A percentile compares a stretch with the other conserved stretches of the same genome.
Evolutionary conservation across 306 rosid species (phyloP).

Genomic region (Neltuma alba): DNA sequence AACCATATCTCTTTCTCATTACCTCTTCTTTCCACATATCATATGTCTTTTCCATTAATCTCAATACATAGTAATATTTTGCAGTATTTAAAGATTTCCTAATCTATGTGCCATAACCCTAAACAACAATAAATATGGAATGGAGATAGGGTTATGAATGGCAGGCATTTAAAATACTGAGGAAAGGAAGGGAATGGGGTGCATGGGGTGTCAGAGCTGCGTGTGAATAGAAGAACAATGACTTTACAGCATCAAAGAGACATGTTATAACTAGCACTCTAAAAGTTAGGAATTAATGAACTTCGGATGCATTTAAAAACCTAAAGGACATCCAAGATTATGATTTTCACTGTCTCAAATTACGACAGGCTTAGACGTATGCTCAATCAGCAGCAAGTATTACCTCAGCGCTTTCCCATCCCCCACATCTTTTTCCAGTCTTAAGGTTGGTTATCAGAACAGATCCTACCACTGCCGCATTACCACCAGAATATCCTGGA

Average conservation of each 20-base stretch:
- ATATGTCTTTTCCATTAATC: not conserved
- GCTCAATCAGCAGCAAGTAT: slow-evolving; percentile 21
- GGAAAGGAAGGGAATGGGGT: not conserved
- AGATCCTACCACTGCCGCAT: slow-evolving; percentile 85
- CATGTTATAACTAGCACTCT: not conserved
- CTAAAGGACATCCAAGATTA: not conserved
- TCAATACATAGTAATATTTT: not conserved
- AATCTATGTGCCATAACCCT: not conserved
- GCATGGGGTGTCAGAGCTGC: not conserved
- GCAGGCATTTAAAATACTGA: not conserved
- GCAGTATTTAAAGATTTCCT: not conserved
- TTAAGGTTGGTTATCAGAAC: slow-evolving; percentile 81
- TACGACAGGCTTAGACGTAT: slow-evolving; percentile 5
- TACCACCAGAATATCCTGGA: slow-evolving; percentile 92
- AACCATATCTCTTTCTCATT: not conserved
- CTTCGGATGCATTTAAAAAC: slow-evolving; percentile 8
- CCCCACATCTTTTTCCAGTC: slow-evolving; percentile 78
- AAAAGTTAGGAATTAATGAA: slow-evolving; percentile 22
- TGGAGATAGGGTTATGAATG: not conserved
- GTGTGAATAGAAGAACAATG: not conserved
- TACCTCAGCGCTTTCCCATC: slow-evolving; percentile 95
- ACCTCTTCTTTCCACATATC: not conserved
- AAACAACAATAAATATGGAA: not conserved
- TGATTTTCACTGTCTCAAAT: not conserved
- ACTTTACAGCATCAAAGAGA: slow-evolving; percentile 20